Percentiles rank a stretch among this genome's conserved stretches.
Conservation (phyloP, 2,329 filamentous ascomycete species). For the Phyllosticta ampelicida region DNA sequence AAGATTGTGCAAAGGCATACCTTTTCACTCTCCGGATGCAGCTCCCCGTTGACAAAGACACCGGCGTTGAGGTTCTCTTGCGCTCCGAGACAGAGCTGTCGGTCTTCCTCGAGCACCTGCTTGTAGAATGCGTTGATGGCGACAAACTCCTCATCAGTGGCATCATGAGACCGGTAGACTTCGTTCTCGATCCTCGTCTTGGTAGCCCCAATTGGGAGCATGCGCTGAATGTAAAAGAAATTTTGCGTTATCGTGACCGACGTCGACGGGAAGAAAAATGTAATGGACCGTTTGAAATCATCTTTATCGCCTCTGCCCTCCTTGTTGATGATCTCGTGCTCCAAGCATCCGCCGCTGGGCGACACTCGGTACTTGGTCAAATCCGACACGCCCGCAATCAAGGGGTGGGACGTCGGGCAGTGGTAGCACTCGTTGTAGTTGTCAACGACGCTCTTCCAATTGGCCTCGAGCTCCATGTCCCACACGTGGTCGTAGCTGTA, state of each 20-base stretch:
- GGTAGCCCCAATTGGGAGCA: slow-evolving; percentile 44
- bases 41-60: slow-evolving; percentile 51
- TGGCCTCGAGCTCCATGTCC: slow-evolving; percentile 22
- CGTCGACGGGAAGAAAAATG: slow-evolving; percentile 23
- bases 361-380: slow-evolving; percentile 41
- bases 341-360: slow-evolving; percentile 21
- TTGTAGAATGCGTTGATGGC: slow-evolving; percentile 50
- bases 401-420: slow-evolving; percentile 49
- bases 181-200: slow-evolving; percentile 50
- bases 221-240: slow-evolving; percentile 55
- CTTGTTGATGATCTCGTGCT: slow-evolving; percentile 23
- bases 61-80: slow-evolving; percentile 52
- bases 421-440: slow-evolving; percentile 60
- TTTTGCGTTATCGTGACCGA: slow-evolving; percentile 29
- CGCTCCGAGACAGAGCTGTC: slow-evolving; percentile 47
- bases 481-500: slow-evolving; percentile 39
- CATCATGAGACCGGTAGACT: slow-evolving; percentile 51
- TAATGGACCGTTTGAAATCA: slow-evolving; percentile 20
- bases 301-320: slow-evolving; percentile 14
- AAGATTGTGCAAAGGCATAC: too few relatives aligned
- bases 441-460: slow-evolving; percentile 34
- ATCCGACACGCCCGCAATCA: slow-evolving; percentile 46
- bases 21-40: slow-evolving; percentile 52
- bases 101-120: slow-evolving; percentile 54
- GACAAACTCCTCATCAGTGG: slow-evolving; percentile 48